Evolutionary conservation across 2,329 filamentous ascomycete genomes (phyloP).

Genomic region (Boeremia exigua): DNA sequence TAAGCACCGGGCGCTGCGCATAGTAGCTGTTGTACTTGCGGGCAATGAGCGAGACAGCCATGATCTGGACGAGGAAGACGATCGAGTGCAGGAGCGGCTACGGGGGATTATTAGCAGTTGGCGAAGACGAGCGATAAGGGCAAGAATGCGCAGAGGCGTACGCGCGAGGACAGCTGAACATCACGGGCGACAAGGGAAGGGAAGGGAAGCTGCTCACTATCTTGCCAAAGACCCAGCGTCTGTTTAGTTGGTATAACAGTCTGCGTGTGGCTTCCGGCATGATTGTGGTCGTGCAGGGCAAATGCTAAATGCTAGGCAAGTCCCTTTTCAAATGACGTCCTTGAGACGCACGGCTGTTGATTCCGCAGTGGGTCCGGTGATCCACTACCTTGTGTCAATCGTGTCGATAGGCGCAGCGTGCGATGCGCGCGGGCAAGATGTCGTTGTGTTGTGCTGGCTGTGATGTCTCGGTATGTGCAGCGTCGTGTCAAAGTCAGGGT

Average conservation of each 20-base stretch:
- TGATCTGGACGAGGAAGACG: conserved; percentile 88
- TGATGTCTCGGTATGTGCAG: conserved; percentile 2
- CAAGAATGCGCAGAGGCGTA: conserved; percentile 4
- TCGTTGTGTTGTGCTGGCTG: conserved; percentile 12
- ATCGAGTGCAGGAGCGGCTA: conserved; percentile 88
- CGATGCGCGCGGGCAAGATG: conserved; percentile 8
- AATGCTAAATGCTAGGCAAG: conserved; percentile 26
- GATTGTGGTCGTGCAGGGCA: conserved; percentile 31
- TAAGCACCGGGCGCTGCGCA: conserved; percentile 88
- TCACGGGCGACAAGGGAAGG: neutral
- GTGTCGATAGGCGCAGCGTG: conserved; percentile 27
- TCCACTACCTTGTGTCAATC: conserved; percentile 6
- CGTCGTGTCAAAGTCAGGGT: conserved; percentile 21
- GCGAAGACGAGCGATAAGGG: conserved; percentile 7
- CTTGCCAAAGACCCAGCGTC: conserved; percentile 74
- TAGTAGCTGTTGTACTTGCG: conserved; percentile 95
- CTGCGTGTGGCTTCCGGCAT: conserved; percentile 59
- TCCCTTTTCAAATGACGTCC: conserved; percentile 38
- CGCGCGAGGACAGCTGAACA: neutral
- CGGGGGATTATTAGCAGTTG: conserved; percentile 21
- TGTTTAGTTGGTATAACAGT: conserved; percentile 70
- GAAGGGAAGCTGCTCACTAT: conserved; percentile 61
- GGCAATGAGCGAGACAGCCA: conserved; percentile 78
- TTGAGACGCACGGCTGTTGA: conserved; percentile 24
- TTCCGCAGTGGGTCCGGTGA: conserved; percentile 13